Conservation (phyloP, 2,329 filamentous ascomycete species). For the Bisporella sp. region DNA sequence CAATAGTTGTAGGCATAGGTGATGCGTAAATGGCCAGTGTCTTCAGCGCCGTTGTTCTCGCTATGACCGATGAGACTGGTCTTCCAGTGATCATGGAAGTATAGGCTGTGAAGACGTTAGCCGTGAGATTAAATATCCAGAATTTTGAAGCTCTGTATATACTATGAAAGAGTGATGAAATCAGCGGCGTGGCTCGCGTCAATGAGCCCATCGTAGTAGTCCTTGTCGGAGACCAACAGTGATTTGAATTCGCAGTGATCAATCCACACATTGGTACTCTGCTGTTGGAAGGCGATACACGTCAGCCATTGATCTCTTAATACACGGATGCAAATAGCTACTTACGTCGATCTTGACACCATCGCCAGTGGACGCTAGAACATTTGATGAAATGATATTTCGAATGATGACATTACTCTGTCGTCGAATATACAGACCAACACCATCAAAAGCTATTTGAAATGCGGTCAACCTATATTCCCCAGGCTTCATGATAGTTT, state of each 20-base stretch:
- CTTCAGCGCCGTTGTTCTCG: conserved; percentile 21
- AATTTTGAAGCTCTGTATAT: no score
- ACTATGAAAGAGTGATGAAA: conserved; percentile 33
- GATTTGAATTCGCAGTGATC: conserved; percentile 24
- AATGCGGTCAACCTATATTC: neutral
- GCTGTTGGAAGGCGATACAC: conserved; percentile 23
- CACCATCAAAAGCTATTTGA: conserved; percentile 32
- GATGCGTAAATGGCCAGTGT: conserved; percentile 21
- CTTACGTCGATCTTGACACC: conserved; percentile 35
- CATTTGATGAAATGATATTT: conserved; percentile 46
- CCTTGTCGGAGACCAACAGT: conserved; percentile 31
- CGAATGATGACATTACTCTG: conserved; percentile 48
- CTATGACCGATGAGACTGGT: conserved; percentile 23
- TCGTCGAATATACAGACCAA: conserved; percentile 40
- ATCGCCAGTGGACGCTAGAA: conserved; percentile 39
- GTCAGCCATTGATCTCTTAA: no score
- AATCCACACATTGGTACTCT: neutral
- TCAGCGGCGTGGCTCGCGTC: conserved; percentile 39
- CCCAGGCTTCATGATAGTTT: neutral
- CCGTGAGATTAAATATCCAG: no score
- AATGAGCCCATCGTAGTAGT: conserved; percentile 35
- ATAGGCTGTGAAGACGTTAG: conserved; percentile 21
- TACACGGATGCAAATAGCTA: no score
- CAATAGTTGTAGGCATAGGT: conserved; percentile 22
- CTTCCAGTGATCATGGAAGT: conserved; percentile 36